Evolutionary conservation across 2,329 filamentous ascomycete genomes (phyloP), one percentile per base, ranked within the genome.

Genomic region (Monosporascus sp.): DNA sequence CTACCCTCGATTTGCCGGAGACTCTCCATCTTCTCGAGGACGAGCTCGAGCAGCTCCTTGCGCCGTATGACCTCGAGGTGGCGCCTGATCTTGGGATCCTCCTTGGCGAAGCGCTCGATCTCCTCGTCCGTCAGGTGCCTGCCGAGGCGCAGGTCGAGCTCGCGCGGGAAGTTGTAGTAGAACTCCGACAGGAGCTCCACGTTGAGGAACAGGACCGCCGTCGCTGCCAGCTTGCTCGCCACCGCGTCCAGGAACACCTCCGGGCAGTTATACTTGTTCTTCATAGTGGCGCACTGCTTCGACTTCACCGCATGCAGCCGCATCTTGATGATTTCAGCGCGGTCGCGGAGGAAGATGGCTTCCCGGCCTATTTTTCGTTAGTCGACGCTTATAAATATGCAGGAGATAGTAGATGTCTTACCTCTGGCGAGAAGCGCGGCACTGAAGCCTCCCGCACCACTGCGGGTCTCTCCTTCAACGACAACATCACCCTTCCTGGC

Each of bases 211-310:
- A 99, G 83, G 8, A 99, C 94, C 2, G 94, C 93, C 0, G 94
- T 99, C 2, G 90, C 88, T 3, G 93, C 95, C 48, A 99, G 82
- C 72, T 97, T 97, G 61, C 92, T 90, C 1, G 94, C 92, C 2
- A 96, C 94, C 3, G 95, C 91, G 65, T 99, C 92, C n/a, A 99
- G 83, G 76, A 99, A 99, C 17, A 99, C 83, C 68, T 99, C 94
- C 0, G 94, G 94, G 66, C 94, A 99, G 73, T 94, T 84, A 73
- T 97, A 97, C 75, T 97, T 97, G 76, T 96, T 96, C 65, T 87
- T 87, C 60, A 87, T 79, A 60, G 76, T 83, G 54, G 85, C 81
- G 72, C 94, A 99, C 72, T 96, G 92, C 69, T 93, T 90, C 17
- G 89, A 94, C 69, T 93, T 94, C 53, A 96, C 80, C 44, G 94